These are phyloP conservation scores for Eucalyptus grandis DNA, from an alignment of 345 rosid genomes.

Conservation along the genomic window DNA sequence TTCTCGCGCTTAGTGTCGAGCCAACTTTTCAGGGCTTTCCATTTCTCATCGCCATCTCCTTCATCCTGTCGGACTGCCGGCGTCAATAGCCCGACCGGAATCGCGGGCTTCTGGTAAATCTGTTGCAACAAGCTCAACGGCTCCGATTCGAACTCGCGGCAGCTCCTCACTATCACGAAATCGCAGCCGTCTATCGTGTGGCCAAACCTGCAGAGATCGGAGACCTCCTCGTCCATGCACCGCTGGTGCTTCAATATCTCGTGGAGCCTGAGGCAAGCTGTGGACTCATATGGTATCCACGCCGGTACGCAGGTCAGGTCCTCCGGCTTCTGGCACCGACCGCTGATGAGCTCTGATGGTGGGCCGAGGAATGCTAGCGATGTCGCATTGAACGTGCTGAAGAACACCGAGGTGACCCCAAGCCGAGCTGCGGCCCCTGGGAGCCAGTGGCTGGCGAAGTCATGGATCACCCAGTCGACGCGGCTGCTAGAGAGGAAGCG, in stretches of 20 bases:
- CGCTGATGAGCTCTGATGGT: not conserved
- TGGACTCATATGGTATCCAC: slow-evolving; percentile 9
- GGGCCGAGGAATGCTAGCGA: not conserved
- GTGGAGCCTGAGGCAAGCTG: not conserved
- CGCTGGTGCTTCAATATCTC: not conserved
- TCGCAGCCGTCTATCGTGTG: not conserved
- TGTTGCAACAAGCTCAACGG: not conserved
- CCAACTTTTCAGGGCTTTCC: not conserved
- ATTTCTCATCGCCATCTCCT: not conserved
- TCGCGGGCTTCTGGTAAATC: not conserved
- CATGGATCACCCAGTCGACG: slow-evolving; percentile 24
- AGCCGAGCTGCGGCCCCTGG: slow-evolving; percentile 6
- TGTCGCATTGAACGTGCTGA: slow-evolving; percentile 12
- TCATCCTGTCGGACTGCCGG: not conserved
- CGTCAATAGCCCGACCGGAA: not conserved
- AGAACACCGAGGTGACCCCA: slow-evolving; percentile 4
- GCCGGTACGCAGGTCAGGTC: slow-evolving; percentile 10
- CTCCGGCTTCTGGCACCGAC: not conserved
- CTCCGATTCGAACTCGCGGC: not conserved
- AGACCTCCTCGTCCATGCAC: not conserved
- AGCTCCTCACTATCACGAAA: not conserved
- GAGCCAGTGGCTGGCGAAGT: slow-evolving; percentile 27
- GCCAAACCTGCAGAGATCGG: not conserved
- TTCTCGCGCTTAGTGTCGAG: not conserved
- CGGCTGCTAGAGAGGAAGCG: slow-evolving; percentile 1